A percentile compares a stretch with the other conserved stretches of the same genome.
These are phyloP conservation scores for Fusarium gaditjirri DNA, from an alignment of 2,329 filamentous ascomycete genomes.

Conservation along the genomic window DNA sequence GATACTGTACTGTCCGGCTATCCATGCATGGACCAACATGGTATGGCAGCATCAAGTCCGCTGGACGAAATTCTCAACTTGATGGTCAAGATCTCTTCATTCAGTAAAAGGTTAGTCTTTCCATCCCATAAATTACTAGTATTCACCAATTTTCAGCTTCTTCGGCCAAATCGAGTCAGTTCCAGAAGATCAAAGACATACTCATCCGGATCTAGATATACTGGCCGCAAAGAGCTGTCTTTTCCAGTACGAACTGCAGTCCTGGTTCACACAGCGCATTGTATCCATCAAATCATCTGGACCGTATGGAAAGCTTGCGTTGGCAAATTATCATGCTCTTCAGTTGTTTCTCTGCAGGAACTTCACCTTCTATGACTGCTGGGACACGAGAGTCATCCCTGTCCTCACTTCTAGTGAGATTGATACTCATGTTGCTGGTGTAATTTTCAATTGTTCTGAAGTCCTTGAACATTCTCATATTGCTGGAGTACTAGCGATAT, in stretches of 20 bases:
- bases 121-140: accelerated
- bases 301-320: conserved; percentile 1
- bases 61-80: conserved; percentile 6
- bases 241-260: conserved; percentile 7
- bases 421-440: background rate
- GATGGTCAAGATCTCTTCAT: conserved; percentile 26
- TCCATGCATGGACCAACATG: background rate
- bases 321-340: conserved; percentile 29
- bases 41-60: accelerated
- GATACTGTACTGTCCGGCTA: conserved; percentile 33
- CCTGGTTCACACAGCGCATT: background rate
- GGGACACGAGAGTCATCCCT: conserved; percentile 22
- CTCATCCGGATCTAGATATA: background rate
- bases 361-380: conserved; percentile 40
- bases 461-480: conserved; percentile 22
- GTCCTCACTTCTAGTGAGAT: background rate
- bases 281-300: accelerated
- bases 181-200: background rate
- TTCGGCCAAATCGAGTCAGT: conserved; percentile 31
- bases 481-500: conserved; percentile 35
- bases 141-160: conserved; percentile 14
- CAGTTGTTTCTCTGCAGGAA: conserved; percentile 38
- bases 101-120: conserved; percentile 31
- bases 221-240: conserved; percentile 20
- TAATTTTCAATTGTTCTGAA: background rate